Evolutionary conservation across 2,329 filamentous ascomycete species (phyloP).

Genomic region (Aspergillus uvarum): DNA sequence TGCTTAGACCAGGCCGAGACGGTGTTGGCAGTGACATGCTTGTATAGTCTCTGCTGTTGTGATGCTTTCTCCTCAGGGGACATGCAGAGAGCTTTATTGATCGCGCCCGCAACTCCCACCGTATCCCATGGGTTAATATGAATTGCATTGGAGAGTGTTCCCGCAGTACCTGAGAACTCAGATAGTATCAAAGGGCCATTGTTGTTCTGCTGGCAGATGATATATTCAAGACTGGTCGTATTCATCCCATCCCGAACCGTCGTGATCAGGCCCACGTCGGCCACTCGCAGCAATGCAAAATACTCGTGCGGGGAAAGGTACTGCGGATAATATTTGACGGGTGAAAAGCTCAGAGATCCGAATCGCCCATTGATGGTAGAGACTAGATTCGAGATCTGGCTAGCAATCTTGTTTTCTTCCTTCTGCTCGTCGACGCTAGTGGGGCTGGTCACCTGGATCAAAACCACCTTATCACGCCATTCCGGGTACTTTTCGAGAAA

Average conservation of each 20-base stretch:
- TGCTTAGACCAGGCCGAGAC: conserved; percentile 82
- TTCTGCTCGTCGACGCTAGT: conserved; percentile 76
- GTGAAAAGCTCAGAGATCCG: conserved; percentile 83
- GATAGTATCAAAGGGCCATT: conserved; percentile 89
- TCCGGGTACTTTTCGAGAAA: conserved; percentile 89
- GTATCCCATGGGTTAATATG: conserved; percentile 98
- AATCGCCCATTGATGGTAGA: conserved; percentile 88
- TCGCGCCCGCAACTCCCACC: conserved; percentile 76
- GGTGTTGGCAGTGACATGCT: conserved; percentile 80
- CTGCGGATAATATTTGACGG: conserved; percentile 92
- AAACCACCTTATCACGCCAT: conserved; percentile 86
- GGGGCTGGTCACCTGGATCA: conserved; percentile 93
- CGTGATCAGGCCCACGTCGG: conserved; percentile 90
- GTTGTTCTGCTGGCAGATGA: conserved; percentile 84
- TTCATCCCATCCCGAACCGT: conserved; percentile 98
- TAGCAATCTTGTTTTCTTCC: conserved; percentile 79
- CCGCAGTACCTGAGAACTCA: conserved; percentile 92
- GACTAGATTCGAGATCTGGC: conserved; percentile 85
- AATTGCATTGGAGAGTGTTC: conserved; percentile 79
- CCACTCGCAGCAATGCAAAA: conserved; percentile 85
- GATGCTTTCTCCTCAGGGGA: conserved; percentile 61
- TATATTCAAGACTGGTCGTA: conserved; percentile 91
- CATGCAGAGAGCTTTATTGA: conserved; percentile 80
- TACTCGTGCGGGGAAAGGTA: conserved; percentile 90
- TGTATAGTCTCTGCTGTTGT: conserved; percentile 74